phyloP scores from a whole-genome alignment of 495 filamentous ascomycete genomes.

The Usnea hakonensis region DNA sequence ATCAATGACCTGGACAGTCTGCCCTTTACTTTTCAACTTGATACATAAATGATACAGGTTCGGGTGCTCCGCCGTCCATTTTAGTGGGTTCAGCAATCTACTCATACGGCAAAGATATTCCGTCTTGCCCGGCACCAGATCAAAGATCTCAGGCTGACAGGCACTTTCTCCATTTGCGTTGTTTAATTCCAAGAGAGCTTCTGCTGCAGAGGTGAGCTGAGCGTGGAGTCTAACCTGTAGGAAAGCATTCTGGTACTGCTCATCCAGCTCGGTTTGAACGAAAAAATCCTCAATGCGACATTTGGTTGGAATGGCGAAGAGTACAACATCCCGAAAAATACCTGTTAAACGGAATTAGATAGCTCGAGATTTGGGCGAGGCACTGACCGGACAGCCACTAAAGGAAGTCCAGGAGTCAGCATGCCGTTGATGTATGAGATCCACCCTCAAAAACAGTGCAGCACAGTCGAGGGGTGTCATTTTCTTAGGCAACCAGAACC shows the following conservation, averaged over 20 bases:
- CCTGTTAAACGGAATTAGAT: conserved; percentile 31
- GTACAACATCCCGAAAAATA: conserved; percentile 61
- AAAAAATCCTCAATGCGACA: conserved; percentile 53
- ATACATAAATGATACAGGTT: conserved; percentile 47
- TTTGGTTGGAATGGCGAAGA: conserved; percentile 46
- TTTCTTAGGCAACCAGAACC: neutral
- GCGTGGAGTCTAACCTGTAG: conserved; percentile 41
- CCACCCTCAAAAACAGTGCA: neutral
- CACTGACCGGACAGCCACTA: conserved; percentile 43
- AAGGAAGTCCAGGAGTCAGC: neutral
- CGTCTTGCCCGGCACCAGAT: conserved; percentile 14
- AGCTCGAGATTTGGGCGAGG: conserved; percentile 40
- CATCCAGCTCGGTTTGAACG: conserved; percentile 47
- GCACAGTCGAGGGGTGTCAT: neutral
- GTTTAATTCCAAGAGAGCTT: conserved; percentile 31
- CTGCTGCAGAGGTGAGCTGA: conserved; percentile 22
- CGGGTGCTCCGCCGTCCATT: conserved; percentile 64
- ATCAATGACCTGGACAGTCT: conserved; percentile 33
- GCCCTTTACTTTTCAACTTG: conserved; percentile 19
- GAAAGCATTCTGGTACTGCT: conserved; percentile 44
- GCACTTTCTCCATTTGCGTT: conserved; percentile 14
- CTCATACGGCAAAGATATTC: conserved; percentile 30
- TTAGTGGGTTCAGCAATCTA: conserved; percentile 38
- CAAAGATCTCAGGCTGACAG: neutral
- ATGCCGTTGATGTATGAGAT: neutral